Base-by-base conservation (phyloP, 2,329 filamentous ascomycete genomes). In the Epichloe aotearoae region DNA sequence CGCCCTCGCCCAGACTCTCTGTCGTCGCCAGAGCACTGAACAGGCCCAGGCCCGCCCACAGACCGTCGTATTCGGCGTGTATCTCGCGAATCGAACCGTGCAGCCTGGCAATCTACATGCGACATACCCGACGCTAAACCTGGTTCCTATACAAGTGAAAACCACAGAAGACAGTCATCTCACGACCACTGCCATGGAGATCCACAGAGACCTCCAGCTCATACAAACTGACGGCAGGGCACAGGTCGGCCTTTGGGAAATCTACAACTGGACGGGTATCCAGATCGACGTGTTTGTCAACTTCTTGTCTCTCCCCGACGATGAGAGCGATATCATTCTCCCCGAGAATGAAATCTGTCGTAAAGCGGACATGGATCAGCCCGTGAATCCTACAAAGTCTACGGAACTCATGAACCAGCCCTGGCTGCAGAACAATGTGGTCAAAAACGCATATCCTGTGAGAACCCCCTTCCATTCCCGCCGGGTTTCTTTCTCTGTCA, bases 251-350 rank as follows among this genome's bases (percentile, higher is more conserved):
- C 68, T 95, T 1, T 79, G 78, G 68, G 83, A 95, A 62, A 82
- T 95, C 38, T 66, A 73, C 19, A 65, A 73, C 15, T 95, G 88
- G 88, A 91, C 86, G 0, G 84, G 84, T 0, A 67, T 88, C 2
- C 71, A 66, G 50, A 65, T 95, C 1, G 77, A 86, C 57, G 81
- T 77, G 0, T 91, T 87, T 67, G 80, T 95, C 58, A 96, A 96
- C 63, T 93, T 95, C 56, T 65, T 95, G 17, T 80, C 73, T 48
- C 64, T 81, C 5, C 76, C 76, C 0, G 52, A 55, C 7, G 40
- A 23, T 33, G 14, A 12, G 20, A 40, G 7, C 10, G 39, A 30
- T 12, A 10, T 19, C 20, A 1, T 15, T n/a, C 12, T 26, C 7
- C 10, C 11, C 23, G 36, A 43, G 3, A 5, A 5, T 5, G 33